These are phyloP conservation scores for Takakia lepidozioides DNA, from an alignment of 225 moss, liverwort and hornwort species.

Conservation along the genomic window DNA sequence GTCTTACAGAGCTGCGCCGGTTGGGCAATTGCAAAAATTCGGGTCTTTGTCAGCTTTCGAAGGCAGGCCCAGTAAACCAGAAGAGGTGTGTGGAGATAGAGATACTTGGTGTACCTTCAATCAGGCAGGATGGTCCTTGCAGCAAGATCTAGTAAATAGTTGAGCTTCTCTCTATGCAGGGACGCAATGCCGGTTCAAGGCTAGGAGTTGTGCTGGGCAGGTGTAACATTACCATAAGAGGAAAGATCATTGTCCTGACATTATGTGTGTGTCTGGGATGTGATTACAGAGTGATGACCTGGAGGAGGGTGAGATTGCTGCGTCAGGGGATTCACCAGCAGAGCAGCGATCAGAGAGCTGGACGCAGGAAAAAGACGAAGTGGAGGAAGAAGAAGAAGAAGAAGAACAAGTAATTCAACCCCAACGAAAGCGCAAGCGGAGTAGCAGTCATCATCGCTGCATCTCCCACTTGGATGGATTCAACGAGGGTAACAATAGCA, in stretches of 20 bases:
- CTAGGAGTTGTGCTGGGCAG: too few relatives aligned
- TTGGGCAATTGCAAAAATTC: slow-evolving; percentile 71
- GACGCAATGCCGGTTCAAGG: too few relatives aligned
- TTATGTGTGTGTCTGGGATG: background rate
- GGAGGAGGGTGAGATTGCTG: slow-evolving; percentile 98
- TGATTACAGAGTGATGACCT: slow-evolving; percentile 70
- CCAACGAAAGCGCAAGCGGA: slow-evolving; percentile 92
- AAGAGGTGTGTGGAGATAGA: slow-evolving; percentile 56
- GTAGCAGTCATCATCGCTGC: slow-evolving; percentile 68
- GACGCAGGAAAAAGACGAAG: slow-evolving; percentile 55
- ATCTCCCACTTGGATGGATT: slow-evolving; percentile 49
- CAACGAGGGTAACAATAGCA: slow-evolving; percentile 52
- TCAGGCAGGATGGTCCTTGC: too few relatives aligned
- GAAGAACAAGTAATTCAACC: slow-evolving; percentile 63
- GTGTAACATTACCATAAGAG: too few relatives aligned
- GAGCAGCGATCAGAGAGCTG: slow-evolving; percentile 70
- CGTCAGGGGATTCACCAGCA: slow-evolving; percentile 68
- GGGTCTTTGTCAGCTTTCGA: slow-evolving; percentile 89
- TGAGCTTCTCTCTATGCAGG: too few relatives aligned
- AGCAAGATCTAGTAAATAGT: too few relatives aligned
- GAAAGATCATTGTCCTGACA: too few relatives aligned
- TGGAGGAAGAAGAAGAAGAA: slow-evolving; percentile 36
- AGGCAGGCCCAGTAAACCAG: slow-evolving; percentile 56
- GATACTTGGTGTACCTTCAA: too few relatives aligned
- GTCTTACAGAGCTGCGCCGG: slow-evolving; percentile 30